phyloP scores from a whole-genome alignment of 2,329 filamentous ascomycete genomes.

The Graphiopsis chlorocephala region DNA sequence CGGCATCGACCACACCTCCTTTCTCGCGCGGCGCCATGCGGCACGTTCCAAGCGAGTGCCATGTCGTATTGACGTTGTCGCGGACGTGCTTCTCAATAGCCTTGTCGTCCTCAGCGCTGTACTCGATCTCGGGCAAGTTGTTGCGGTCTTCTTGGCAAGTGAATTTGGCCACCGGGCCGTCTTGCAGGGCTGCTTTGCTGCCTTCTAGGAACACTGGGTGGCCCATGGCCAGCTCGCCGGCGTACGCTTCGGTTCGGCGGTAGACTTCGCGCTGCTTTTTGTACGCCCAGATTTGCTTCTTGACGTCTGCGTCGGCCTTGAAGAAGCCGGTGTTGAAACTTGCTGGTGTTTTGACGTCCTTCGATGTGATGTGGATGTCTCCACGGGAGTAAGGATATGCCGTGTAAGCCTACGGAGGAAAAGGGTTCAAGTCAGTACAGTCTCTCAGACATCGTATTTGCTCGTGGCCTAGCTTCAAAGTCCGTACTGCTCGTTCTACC shows the following conservation, averaged over 20 bases:
- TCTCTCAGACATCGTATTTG: no score
- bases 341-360: constrained; percentile 37
- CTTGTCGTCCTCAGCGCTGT: constrained; percentile 37
- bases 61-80: constrained; percentile 39
- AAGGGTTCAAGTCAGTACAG: no score
- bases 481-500: no score
- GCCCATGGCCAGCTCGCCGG: constrained; percentile 35
- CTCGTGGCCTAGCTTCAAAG: no score
- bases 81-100: constrained; percentile 43
- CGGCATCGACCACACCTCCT: constrained; percentile 40
- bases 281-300: constrained; percentile 61
- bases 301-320: constrained; percentile 48
- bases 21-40: constrained; percentile 36
- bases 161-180: constrained; percentile 40
- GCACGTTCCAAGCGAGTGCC: constrained; percentile 41
- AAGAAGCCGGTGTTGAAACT: constrained; percentile 38
- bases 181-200: constrained; percentile 43
- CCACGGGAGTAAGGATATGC: constrained; percentile 62
- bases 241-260: constrained; percentile 53
- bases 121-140: constrained; percentile 36
- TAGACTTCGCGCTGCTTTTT: constrained; percentile 61
- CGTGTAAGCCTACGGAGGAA: no score
- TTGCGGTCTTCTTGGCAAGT: constrained; percentile 10
- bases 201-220: constrained; percentile 39
- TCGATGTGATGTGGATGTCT: constrained; percentile 55